Base-by-base conservation (phyloP, 352 stramenopile genomes). In the Albugo candida region DNA sequence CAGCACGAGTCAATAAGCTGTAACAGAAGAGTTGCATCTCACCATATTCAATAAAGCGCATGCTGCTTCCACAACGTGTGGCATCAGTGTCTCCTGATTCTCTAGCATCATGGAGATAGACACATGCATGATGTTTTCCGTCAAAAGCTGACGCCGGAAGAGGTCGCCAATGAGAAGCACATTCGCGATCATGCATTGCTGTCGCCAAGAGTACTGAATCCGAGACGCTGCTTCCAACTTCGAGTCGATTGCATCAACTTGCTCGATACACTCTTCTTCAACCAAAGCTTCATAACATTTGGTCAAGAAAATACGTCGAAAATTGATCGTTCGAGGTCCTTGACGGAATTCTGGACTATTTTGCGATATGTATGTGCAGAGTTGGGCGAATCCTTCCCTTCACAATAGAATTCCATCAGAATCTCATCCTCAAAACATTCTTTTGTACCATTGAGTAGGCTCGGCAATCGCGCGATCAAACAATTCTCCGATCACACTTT, bases 91-190 rank as follows among this genome's bases (percentile, higher is more conserved):
- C 12, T 67, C 50, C 47, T 87, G 72, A 35, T 83, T 59, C 17
- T 87, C 75, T 16, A 87, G 67, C 72, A 85, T 85, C 71, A 87
- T 83, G 14, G 72, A 71, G 34, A 87, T 63, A 41, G 70, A 83
- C 31, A 87, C 75, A 51, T 87, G 75, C 70, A 87, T 85, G 44
- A 84, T 69, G 42, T 87, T 87, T 45, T 87, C 75, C 6, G 72
- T 84, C 27, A 87, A 61, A 37, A 87, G 42, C 51, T 87, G 72
- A 10, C 75, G 62, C 24, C 75, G 72, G 50, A 87, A 87, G 18
- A 87, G 61, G 41, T 83, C 72, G n/a, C 72, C 72, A 1, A 85
- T 63, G 24, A 85, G 61, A 20, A 60, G 61, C 20, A 85, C 70
- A 49, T 87, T 84, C 35, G 64, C 60, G 41, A 87, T 58, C 70